Conservation (phyloP, 345 rosid species). For the Theobroma cacao region DNA sequence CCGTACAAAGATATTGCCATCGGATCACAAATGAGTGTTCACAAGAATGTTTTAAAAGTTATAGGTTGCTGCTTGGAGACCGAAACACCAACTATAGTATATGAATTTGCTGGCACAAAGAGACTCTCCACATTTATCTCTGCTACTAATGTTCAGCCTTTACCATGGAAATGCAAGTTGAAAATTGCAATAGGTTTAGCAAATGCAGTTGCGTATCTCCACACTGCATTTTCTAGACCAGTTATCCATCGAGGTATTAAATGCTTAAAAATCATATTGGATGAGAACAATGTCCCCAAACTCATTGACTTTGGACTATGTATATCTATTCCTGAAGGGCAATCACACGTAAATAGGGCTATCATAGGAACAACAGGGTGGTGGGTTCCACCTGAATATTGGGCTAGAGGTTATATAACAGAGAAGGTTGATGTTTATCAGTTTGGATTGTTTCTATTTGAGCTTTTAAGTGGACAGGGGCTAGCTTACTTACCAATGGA, state of each 20-base stretch:
- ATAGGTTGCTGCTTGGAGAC: slow-evolving; percentile 31
- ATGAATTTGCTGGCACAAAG: slow-evolving; percentile 7
- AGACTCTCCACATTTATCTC: slow-evolving; percentile 11
- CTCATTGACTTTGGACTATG: slow-evolving; percentile 7
- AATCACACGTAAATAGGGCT: not conserved
- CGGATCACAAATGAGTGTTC: slow-evolving; percentile 9
- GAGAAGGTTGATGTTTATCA: slow-evolving; percentile 26
- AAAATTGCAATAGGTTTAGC: slow-evolving; percentile 21
- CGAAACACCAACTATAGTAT: slow-evolving; percentile 7
- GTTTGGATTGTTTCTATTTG: slow-evolving; percentile 14
- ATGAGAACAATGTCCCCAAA: slow-evolving; percentile 5
- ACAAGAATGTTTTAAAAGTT: slow-evolving; percentile 15
- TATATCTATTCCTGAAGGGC: slow-evolving; percentile 23
- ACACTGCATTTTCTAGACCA: slow-evolving; percentile 24
- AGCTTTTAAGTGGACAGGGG: slow-evolving; percentile 27
- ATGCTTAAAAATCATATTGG: not conserved
- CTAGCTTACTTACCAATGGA: no score
- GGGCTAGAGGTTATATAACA: not conserved
- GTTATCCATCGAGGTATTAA: slow-evolving; percentile 8
- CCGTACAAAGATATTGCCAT: slow-evolving; percentile 12
- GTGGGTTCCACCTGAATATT: slow-evolving; percentile 15
- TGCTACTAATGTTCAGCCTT: not conserved
- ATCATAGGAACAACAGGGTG: not conserved
- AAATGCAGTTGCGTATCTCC: slow-evolving; percentile 12
- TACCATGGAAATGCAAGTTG: slow-evolving; percentile 19